A percentile compares a stretch with the other conserved stretches of the same genome.
Conservation (phyloP, 352 stramenopile genomes). For the Phytopythium delawarense region DNA sequence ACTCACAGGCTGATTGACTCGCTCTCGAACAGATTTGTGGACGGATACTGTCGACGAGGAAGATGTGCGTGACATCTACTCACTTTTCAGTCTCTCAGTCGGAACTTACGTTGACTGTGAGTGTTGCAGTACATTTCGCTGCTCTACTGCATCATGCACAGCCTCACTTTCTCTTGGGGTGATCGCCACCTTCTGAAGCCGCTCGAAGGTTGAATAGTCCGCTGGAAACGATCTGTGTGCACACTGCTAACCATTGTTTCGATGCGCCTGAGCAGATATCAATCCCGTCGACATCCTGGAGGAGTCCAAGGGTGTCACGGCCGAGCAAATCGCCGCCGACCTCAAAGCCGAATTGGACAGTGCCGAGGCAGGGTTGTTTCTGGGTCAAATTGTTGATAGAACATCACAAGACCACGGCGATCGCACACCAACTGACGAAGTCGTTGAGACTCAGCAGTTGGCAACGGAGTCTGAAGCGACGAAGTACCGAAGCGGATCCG, state of each 20-base stretch:
- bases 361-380: constrained; percentile 33
- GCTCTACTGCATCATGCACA: constrained; percentile 74
- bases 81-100: background rate
- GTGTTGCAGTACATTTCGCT: constrained; percentile 60
- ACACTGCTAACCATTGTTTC: background rate
- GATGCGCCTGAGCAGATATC: constrained; percentile 29
- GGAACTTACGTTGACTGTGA: background rate
- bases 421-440: background rate
- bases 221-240: background rate
- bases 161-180: constrained; percentile 49
- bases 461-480: background rate
- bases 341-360: constrained; percentile 45
- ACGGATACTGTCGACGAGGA: constrained; percentile 59
- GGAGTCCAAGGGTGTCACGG: constrained; percentile 37
- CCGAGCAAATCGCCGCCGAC: constrained; percentile 44
- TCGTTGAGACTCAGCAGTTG: background rate
- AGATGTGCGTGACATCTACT: constrained; percentile 36
- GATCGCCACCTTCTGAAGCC: constrained; percentile 43
- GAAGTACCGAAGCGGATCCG: background rate
- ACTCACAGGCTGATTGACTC: background rate
- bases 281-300: constrained; percentile 50
- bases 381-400: constrained; percentile 25
- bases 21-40: constrained; percentile 43
- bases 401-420: background rate
- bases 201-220: constrained; percentile 30